These are phyloP conservation scores for Aurinia saxatilis DNA, from an alignment of 345 rosid species.

Conservation along the genomic window DNA sequence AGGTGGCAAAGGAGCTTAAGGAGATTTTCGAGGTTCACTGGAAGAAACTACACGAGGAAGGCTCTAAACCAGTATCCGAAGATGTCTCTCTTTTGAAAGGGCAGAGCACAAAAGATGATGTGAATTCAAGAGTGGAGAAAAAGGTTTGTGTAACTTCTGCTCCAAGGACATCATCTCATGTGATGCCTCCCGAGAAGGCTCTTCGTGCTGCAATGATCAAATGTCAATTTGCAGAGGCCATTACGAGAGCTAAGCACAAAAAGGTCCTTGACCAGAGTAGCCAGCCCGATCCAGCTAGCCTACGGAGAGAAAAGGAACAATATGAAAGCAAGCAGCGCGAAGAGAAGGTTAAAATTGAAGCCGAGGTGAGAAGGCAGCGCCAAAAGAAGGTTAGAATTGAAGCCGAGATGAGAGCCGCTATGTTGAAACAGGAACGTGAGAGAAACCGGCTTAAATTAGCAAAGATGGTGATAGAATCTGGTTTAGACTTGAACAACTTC, in stretches of 20 bases:
- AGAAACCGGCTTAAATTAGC: constrained; percentile 49
- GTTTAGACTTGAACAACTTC: constrained; percentile 36
- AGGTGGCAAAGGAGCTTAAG: constrained; percentile 40
- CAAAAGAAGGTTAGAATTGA: constrained; percentile 69
- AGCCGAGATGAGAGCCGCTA: constrained; percentile 63
- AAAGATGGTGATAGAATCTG: constrained; percentile 51
- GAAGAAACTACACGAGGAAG: constrained; percentile 33
- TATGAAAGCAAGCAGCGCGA: constrained; percentile 60
- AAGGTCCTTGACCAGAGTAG: constrained; percentile 50
- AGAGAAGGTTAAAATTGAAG: constrained; percentile 77
- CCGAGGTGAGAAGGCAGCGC: constrained; percentile 38
- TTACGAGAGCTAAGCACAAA: constrained; percentile 62
- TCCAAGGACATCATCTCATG: no score
- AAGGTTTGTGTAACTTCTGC: no score
- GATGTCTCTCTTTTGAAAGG: no score
- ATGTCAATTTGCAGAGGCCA: constrained; percentile 68
- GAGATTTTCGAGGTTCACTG: constrained; percentile 51
- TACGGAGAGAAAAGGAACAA: constrained; percentile 60
- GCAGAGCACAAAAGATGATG: no score
- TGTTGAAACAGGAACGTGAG: constrained; percentile 51
- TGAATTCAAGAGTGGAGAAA: no score
- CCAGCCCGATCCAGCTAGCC: constrained; percentile 47
- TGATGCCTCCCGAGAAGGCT: constrained; percentile 53
- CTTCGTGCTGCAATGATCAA: constrained; percentile 76
- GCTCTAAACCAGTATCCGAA: no score